These are phyloP conservation scores for Atkinsonella hypoxylon DNA, from an alignment of 2,329 filamentous ascomycete genomes.

Conservation along the genomic window DNA sequence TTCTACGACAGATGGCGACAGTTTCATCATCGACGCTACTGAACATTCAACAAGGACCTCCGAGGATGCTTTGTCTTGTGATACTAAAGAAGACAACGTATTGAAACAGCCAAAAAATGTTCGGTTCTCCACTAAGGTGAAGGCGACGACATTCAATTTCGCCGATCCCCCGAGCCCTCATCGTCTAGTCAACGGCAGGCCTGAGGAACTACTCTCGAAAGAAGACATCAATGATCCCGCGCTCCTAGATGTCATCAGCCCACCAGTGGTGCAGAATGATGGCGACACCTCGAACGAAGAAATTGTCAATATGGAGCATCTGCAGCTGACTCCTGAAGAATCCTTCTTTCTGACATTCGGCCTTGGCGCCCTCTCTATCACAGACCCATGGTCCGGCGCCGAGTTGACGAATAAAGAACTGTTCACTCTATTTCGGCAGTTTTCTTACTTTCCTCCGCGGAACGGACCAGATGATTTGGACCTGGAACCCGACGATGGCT, in stretches of 20 bases:
- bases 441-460: constrained; percentile 57
- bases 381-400: constrained; percentile 32
- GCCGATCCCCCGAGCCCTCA: constrained; percentile 39
- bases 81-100: constrained; percentile 11
- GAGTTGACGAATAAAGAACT: constrained; percentile 43
- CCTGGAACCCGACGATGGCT: constrained; percentile 65
- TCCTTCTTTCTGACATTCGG: constrained; percentile 81
- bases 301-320: constrained; percentile 56
- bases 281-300: background rate
- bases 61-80: constrained; percentile 8
- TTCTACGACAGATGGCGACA: background rate
- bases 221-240: background rate
- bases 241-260: background rate
- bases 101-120: constrained; percentile 49
- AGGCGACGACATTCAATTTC: constrained; percentile 48
- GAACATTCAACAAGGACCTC: background rate
- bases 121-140: constrained; percentile 55
- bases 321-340: constrained; percentile 86
- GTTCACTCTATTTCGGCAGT: constrained; percentile 53
- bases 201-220: background rate
- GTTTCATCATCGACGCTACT: background rate
- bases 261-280: background rate
- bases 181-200: constrained; percentile 15
- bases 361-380: constrained; percentile 60
- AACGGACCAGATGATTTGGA: constrained; percentile 19